Evolutionary conservation across 495 filamentous ascomycete genomes (phyloP).

Genomic region (Aspergillus sclerotiicarbonarius): DNA sequence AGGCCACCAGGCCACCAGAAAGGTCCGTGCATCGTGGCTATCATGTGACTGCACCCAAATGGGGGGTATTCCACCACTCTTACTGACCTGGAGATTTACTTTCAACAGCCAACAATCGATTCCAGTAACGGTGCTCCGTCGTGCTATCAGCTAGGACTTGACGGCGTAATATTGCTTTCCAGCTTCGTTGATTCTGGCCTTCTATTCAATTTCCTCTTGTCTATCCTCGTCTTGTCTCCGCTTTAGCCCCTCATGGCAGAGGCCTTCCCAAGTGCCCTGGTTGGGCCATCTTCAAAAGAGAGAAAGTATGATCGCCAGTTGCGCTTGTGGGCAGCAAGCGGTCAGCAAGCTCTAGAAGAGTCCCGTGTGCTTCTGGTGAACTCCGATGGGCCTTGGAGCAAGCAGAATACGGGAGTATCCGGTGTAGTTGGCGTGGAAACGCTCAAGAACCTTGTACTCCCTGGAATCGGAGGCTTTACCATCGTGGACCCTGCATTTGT

Average conservation of each 20-base stretch:
- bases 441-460: conserved; percentile 93
- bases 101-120: background rate
- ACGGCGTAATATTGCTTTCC: background rate
- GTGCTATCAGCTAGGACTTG: background rate
- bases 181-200: background rate
- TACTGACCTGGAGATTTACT: too few species aligned
- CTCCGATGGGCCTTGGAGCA: conserved; percentile 49
- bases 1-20: background rate
- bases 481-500: conserved; percentile 82
- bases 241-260: conserved; percentile 32
- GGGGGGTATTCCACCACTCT: background rate
- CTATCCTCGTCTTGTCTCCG: background rate
- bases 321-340: conserved; percentile 89
- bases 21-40: background rate
- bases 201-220: background rate
- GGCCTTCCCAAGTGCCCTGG: conserved; percentile 36
- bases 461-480: conserved; percentile 90
- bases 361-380: conserved; percentile 87
- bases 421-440: conserved; percentile 87
- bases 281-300: conserved; percentile 77
- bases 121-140: background rate
- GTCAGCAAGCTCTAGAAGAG: conserved; percentile 85
- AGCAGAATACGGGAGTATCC: conserved; percentile 49
- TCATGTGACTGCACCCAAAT: conserved; percentile 1
- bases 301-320: conserved; percentile 96